Conservation (phyloP, 805 yeast species). For the Suhomyces xylopsoci region DNA sequence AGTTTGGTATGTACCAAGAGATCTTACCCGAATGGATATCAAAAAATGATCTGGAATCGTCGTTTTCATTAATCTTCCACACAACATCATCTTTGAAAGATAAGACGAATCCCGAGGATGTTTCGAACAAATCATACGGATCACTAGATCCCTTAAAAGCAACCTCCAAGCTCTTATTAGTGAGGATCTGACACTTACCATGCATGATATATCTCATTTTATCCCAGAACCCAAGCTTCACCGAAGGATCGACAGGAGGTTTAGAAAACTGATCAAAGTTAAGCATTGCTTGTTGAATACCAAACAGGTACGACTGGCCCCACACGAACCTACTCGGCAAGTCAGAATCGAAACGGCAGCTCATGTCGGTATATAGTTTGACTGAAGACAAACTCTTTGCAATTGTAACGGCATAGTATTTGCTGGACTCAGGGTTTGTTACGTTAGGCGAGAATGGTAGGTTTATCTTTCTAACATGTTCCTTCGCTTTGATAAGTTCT, state of each 20-base stretch:
- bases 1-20: conserved; percentile 74
- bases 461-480: conserved; percentile 55
- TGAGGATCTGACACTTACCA: conserved; percentile 55
- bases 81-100: conserved; percentile 63
- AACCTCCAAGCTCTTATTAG: conserved; percentile 51
- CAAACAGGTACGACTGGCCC: conserved; percentile 84
- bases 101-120: conserved; percentile 73
- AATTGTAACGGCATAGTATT: conserved; percentile 55
- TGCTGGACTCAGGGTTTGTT: conserved; percentile 9
- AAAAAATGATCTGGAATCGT: conserved; percentile 66
- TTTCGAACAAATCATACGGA: conserved; percentile 70
- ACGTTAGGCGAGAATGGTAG: conserved; percentile 55
- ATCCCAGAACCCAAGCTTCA: conserved; percentile 90
- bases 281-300: conserved; percentile 73
- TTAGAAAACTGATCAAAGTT: conserved; percentile 81
- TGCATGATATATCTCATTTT: conserved; percentile 74
- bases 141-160: conserved; percentile 71
- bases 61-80: conserved; percentile 61
- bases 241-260: conserved; percentile 86
- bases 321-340: conserved; percentile 68
- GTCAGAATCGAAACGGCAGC: conserved; percentile 51
- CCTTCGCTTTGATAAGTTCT: conserved; percentile 47
- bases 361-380: conserved; percentile 64
- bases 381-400: conserved; percentile 76
- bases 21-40: conserved; percentile 60